Evolutionary conservation across 768 basidiomycete genomes (phyloP).

Genomic region (Tephrocybe sp.): DNA sequence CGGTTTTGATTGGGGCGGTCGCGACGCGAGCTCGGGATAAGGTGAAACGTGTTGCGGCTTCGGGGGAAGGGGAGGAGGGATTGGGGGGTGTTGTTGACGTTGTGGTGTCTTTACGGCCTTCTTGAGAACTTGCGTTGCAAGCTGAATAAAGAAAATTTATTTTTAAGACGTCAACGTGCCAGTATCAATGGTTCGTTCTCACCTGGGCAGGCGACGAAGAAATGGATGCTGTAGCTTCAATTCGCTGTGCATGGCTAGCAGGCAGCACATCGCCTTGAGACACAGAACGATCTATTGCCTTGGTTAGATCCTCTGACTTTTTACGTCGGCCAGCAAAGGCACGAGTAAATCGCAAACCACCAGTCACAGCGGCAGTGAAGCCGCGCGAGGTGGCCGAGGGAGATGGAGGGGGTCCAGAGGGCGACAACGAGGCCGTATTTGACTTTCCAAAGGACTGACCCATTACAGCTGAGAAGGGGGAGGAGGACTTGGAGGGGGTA

Average conservation of each 20-base stretch:
- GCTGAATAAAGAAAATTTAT: conserved; percentile 27
- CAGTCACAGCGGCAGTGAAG: conserved; percentile 36
- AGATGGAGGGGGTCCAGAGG: conserved; percentile 18
- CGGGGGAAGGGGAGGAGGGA: conserved; percentile 18
- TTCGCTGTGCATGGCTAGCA: conserved; percentile 8
- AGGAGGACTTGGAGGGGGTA: conserved; percentile 17
- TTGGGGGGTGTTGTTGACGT: conserved; percentile 2
- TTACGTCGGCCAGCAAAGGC: conserved; percentile 56
- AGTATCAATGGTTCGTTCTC: conserved; percentile 1
- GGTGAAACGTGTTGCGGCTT: conserved; percentile 9
- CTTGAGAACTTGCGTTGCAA: conserved; percentile 46
- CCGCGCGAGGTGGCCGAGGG: conserved; percentile 28
- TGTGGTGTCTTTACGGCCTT: conserved; percentile 10
- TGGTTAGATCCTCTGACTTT: conserved; percentile 47
- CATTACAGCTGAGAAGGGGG: conserved; percentile 27
- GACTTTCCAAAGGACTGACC: conserved; percentile 35
- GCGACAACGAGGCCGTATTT: conserved; percentile 18
- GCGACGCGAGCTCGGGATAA: neutral
- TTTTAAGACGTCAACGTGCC: conserved; percentile 25
- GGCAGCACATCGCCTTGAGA: conserved; percentile 2
- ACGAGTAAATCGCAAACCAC: conserved; percentile 54
- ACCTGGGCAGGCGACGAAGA: conserved; percentile 24
- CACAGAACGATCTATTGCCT: conserved; percentile 17
- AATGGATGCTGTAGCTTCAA: conserved; percentile 25
- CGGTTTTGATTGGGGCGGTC: conserved; percentile 4